Evolutionary conservation across 805 yeast genomes (phyloP).

Genomic region (Wickerhamiella domercqiae): DNA sequence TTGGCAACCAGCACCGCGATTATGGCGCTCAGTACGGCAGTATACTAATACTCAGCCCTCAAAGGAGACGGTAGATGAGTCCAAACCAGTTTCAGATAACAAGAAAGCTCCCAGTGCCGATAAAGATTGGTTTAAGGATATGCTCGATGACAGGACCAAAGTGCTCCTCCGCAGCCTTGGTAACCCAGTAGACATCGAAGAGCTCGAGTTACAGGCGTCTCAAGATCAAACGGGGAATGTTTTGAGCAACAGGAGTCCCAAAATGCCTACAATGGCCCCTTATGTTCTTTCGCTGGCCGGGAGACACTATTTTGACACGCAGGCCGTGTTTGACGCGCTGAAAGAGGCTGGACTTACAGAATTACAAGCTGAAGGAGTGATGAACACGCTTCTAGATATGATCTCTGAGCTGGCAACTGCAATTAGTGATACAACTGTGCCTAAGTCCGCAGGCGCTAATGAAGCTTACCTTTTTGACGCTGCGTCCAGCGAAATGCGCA

Average conservation of each 20-base stretch:
- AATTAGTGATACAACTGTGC: constrained; percentile 24
- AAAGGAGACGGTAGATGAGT: too few species aligned
- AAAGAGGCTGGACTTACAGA: constrained; percentile 42
- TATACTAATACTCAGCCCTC: too few species aligned
- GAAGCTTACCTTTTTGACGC: constrained; percentile 82
- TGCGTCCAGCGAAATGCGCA: constrained; percentile 72
- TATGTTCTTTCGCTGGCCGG: background rate
- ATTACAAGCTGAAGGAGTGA: constrained; percentile 43
- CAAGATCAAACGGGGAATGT: background rate
- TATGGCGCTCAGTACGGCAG: too few species aligned
- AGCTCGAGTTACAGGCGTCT: background rate
- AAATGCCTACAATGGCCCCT: background rate
- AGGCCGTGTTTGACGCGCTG: constrained; percentile 40
- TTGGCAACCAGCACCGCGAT: too few species aligned
- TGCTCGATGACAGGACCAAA: constrained; percentile 15
- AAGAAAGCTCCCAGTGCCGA: too few species aligned
- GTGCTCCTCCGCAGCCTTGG: constrained; percentile 8
- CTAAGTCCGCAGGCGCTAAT: constrained; percentile 60
- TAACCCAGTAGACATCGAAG: background rate
- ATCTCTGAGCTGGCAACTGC: constrained; percentile 23
- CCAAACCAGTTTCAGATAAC: too few species aligned
- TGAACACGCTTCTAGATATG: constrained; percentile 30
- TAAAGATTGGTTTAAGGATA: constrained; percentile 13
- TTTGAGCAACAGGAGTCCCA: background rate
- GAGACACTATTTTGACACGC: constrained; percentile 39